Base-by-base conservation (phyloP, 1,284 basidiomycete genomes). In the Leccinum subfulvum region DNA sequence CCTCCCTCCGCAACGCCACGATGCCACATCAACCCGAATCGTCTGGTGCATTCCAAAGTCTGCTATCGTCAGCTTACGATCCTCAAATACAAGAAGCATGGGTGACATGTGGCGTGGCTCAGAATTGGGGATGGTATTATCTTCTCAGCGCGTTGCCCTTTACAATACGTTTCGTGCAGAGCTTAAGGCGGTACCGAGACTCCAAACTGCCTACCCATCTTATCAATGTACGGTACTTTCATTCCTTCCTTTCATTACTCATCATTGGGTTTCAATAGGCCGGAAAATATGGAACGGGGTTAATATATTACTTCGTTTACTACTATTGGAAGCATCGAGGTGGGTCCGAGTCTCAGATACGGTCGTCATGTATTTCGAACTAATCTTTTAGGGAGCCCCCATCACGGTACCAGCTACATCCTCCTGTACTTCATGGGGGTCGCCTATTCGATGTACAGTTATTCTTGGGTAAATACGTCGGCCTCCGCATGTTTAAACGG, bases 111-210 rank as follows among this genome's bases (percentile, higher is more conserved):
- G 62, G 72, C 4, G n/a, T 37, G 2, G 8, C 52, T 21, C 56
- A 3, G 1, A 69, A 79, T 47, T 92, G 91, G 91, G 84, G 80
- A 10, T 72, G 82, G 35, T 80, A 83, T 6, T 88, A 88, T 66
- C 68, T 83, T 1, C 77, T 90, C 30, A 84, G 76, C 0, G 66
- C 77, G 2, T 67, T 93, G 1, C 92, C 94, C 0, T 80, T 91
- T 2, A 64, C 91, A 2, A 79, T 89, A 21, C 94, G 95, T 78
- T 75, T 95, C 51, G 80, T 93, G 11, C 95, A 98, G 75, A 95
- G 93, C 74, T 70, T 96, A 51, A 90, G 90, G 68, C 93, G 95
- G 79, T 97, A 89, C 73, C 76, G 76, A 44, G 95, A 97, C 73
- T 94, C 91, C 5, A 77, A 79, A 39, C 77, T 91, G 35, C 71